Evolutionary conservation across 257 asterid species (phyloP).

Genomic region (Forsythia viridissima): DNA sequence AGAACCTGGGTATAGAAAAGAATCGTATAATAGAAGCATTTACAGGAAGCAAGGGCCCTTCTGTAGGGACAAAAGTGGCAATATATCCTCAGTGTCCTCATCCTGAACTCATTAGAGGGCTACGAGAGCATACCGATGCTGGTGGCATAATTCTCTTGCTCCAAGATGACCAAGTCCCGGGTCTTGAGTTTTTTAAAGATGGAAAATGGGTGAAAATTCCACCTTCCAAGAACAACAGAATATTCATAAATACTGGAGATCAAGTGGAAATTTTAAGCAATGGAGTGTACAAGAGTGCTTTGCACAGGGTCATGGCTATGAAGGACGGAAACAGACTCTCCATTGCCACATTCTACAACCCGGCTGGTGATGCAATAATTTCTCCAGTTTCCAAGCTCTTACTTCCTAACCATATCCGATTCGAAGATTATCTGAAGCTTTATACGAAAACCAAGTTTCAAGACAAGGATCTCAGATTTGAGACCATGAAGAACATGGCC

Average conservation of each 20-base stretch:
- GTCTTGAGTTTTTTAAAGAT: slow-evolving; percentile 76
- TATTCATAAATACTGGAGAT: slow-evolving; percentile 76
- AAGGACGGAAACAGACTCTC: slow-evolving; percentile 76
- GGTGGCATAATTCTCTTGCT: slow-evolving; percentile 87
- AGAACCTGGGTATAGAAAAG: slow-evolving; percentile 70
- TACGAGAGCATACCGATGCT: slow-evolving; percentile 90
- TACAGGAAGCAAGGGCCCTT: slow-evolving; percentile 63
- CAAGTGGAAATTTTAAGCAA: slow-evolving; percentile 77
- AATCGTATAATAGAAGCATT: slow-evolving; percentile 58
- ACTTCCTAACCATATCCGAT: slow-evolving; percentile 51
- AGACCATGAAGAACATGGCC: slow-evolving; percentile 53
- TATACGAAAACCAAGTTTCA: slow-evolving; percentile 68
- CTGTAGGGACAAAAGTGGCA: slow-evolving; percentile 81
- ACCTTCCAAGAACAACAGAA: slow-evolving; percentile 70
- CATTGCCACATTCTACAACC: slow-evolving; percentile 87
- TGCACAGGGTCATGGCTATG: slow-evolving; percentile 75
- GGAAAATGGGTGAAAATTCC: slow-evolving; percentile 88
- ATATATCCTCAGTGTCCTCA: slow-evolving; percentile 71
- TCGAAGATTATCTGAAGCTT: slow-evolving; percentile 64
- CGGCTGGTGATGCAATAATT: slow-evolving; percentile 72
- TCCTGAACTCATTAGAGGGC: slow-evolving; percentile 75
- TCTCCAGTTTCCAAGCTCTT: slow-evolving; percentile 73
- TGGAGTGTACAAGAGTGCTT: slow-evolving; percentile 70
- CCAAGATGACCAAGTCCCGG: slow-evolving; percentile 87
- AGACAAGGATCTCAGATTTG: slow-evolving; percentile 65